Percentiles rank a stretch among this genome's conserved stretches.
These are phyloP conservation scores for Sporothrix humicola DNA, from an alignment of 2,329 filamentous ascomycete genomes.

Conservation along the genomic window DNA sequence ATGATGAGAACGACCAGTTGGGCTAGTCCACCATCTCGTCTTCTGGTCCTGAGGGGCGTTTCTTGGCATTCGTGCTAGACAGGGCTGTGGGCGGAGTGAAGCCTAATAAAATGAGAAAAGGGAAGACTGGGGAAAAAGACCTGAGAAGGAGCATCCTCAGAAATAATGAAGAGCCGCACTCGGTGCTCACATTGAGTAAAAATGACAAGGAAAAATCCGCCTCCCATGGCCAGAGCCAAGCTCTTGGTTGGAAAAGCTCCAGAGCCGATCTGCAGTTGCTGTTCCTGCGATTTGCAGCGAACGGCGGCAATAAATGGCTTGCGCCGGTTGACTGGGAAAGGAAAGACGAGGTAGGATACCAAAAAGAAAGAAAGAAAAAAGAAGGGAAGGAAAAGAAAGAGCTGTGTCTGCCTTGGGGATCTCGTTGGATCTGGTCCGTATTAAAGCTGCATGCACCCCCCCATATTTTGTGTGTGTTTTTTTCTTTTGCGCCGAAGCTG, in stretches of 20 bases:
- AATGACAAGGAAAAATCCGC: not conserved
- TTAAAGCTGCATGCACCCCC: conserved; percentile 1
- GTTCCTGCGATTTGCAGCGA: not conserved
- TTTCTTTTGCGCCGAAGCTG: not conserved
- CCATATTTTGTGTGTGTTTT: not conserved
- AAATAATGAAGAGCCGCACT: not conserved
- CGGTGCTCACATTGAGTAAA: conserved; percentile 1
- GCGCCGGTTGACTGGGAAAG: not conserved
- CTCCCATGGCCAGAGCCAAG: not conserved
- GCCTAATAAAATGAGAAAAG: not conserved
- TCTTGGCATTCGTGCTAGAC: conserved; percentile 28
- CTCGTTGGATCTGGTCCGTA: not conserved
- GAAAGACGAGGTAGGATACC: not conserved
- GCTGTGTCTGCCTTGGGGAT: conserved; percentile 15
- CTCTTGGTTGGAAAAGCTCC: not conserved
- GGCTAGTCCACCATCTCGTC: too few species aligned
- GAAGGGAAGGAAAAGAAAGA: not conserved
- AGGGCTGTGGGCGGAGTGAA: conserved; percentile 23
- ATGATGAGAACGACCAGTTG: not conserved
- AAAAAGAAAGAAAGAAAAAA: too few species aligned
- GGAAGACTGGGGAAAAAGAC: not conserved
- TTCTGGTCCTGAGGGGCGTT: not conserved
- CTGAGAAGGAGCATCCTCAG: not conserved
- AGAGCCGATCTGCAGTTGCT: not conserved
- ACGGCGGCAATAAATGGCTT: not conserved